Base-by-base conservation (phyloP, 106 monocot species). In the Dactylorhiza incarnata region DNA sequence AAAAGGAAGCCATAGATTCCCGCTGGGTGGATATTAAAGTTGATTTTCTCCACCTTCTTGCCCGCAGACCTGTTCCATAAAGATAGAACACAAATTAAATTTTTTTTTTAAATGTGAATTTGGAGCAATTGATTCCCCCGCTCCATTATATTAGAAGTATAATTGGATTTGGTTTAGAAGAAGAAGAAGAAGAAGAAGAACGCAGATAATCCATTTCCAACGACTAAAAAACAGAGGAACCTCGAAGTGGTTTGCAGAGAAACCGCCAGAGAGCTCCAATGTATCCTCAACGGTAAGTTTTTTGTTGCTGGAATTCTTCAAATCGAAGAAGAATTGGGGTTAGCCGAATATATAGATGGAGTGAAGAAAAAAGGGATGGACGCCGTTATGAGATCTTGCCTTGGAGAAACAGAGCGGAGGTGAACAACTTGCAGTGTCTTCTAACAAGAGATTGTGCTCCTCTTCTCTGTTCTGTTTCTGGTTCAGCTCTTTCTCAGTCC, bases 161-260 rank as follows among this genome's bases (percentile, higher is more conserved):
- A 47, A 45, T 71, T 71, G 54, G 25, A 14, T 9, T 59, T 19
- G 74, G 71, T 29, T 81, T 82, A 48, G 56, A 71, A 45, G 71
- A 51, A 25, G 72, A n/a, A 73, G 76, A 29, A n/a, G 86, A 73
- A 58, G 24, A 14, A 26, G 6, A 24, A 43, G 49, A 9, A 68
- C 9, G 45, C n/a, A 69, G 6, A 49, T 7, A 79, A 68, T 62
- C 68, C 65, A n/a, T n/a, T n/a, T n/a, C n/a, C n/a, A n/a, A n/a
- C n/a, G n/a, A n/a, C n/a, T n/a, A n/a, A n/a, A n/a, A n/a, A n/a
- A n/a, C n/a, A n/a, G n/a, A n/a, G n/a, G n/a, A n/a, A 96, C 95
- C 86, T 89, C 87, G 78, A 84, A 84, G 73, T 91, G 87, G 29
- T 85, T 93, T 63, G 90, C 92, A 73, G 95, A 96, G 89, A 93